These are phyloP conservation scores for Tarenaya hassleriana DNA, from an alignment of 345 rosid species.

Conservation along the genomic window DNA sequence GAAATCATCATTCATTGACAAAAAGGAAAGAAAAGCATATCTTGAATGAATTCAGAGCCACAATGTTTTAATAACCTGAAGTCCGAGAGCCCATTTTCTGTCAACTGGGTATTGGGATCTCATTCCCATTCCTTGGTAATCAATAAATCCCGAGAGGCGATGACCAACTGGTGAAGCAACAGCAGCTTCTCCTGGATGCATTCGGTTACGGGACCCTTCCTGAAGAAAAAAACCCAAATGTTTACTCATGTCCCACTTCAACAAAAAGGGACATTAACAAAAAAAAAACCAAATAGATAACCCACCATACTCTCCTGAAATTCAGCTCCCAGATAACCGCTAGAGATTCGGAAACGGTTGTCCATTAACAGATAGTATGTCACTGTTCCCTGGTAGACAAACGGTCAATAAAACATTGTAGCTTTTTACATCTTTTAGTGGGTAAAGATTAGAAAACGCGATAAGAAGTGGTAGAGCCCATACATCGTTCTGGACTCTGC, in stretches of 20 bases:
- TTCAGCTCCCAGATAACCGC: constrained; percentile 71
- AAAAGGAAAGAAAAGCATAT: constrained; percentile 11
- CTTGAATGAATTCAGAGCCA: too few relatives aligned
- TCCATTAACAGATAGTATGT: constrained; percentile 83
- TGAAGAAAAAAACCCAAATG: constrained; percentile 20
- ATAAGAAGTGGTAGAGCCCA: constrained; percentile 7
- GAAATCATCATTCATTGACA: constrained; percentile 1
- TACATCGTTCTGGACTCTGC: constrained; percentile 70
- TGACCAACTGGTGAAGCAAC: constrained; percentile 49
- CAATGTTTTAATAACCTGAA: too few relatives aligned
- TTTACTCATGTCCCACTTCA: too few relatives aligned
- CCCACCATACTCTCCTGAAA: constrained; percentile 67
- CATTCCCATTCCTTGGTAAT: constrained; percentile 59
- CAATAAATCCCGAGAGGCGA: too few relatives aligned
- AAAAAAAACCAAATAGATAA: too few relatives aligned
- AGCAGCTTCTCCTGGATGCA: constrained; percentile 57
- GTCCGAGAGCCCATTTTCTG: constrained; percentile 94
- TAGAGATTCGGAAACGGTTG: constrained; percentile 62
- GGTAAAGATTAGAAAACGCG: constrained; percentile 19
- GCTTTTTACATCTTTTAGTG: too few relatives aligned
- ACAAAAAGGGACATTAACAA: too few relatives aligned
- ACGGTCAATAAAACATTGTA: too few relatives aligned
- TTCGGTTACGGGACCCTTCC: constrained; percentile 62
- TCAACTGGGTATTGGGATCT: constrained; percentile 53
- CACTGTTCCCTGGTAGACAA: constrained; percentile 72